Evolutionary conservation across 192 early-diverging fungal species (phyloP), one percentile per base, ranked within the genome.

Genomic region (Backusella tuberculispora): DNA sequence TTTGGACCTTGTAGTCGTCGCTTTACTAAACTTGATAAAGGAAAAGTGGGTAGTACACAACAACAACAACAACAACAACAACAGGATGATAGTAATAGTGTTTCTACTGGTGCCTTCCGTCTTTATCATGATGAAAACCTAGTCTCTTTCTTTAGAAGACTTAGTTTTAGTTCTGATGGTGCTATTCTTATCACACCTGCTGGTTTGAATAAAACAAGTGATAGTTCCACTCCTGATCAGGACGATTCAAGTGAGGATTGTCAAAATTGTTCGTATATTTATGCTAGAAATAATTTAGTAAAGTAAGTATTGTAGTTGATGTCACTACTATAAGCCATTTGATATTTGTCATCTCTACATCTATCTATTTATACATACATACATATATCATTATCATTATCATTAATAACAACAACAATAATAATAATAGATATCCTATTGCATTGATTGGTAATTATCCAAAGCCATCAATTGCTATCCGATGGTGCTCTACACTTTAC

Each of bases 131-230:
- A 96, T 82, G 97, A 98, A 80, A 95, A 89, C 65, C 77, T 98
- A 69, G 86, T 92, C 1, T 95, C 95, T 1, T 98, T 97, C 80
- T 98, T 98, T 80, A 83, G 97, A 63, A 83, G 97, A 70, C 90
- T 93, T 5, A 80, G 88, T 4, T 94, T 97, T 74, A 93, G 94
- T 19, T 94, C 96, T 10, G 97, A 98, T 78, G 97, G 97, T 9
- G 84, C 89, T 10, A 78, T 97, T 42, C 82, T 98, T 14, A 71
- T 96, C 8, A 87, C 93, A 0, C 95, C 97, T 13, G 91, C 94
- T 0, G 97, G 95, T 21, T 77, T 92, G 24, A 89, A 86, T 64
- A 87, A 84, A 15, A 63, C 73, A 9, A 37, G 38, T 24, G 67
- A 53, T 12, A 77, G 74, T 21, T 77, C 76, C 1, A 76, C 72